Conservation (phyloP, 2,329 filamentous ascomycete species). For the Bipolaris zeicola region DNA sequence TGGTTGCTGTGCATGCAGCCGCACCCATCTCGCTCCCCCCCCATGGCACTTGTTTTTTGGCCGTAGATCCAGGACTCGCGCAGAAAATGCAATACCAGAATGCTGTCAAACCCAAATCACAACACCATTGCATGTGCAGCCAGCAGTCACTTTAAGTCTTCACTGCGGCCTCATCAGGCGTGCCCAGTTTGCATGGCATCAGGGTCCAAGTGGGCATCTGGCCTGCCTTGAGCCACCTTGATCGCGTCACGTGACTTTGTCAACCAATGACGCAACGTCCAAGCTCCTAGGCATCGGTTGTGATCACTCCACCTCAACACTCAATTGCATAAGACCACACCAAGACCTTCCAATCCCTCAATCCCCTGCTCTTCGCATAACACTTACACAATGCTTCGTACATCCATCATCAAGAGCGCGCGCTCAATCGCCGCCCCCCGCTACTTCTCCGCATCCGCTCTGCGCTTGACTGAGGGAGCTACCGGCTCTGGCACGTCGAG, state of each 20-base stretch:
- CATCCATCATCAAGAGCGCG: constrained; percentile 48
- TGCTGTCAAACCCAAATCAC: neutral
- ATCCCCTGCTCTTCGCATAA: constrained; percentile 7
- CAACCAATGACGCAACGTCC: constrained; percentile 32
- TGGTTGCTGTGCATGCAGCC: neutral
- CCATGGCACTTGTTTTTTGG: neutral
- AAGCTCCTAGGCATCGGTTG: constrained; percentile 22
- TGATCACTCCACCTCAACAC: constrained; percentile 35
- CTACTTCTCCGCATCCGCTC: constrained; percentile 52
- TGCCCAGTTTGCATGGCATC: neutral
- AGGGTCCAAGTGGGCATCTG: constrained; percentile 1
- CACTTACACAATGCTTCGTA: constrained; percentile 43
- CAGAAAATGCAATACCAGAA: neutral
- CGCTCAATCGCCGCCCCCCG: constrained; percentile 46
- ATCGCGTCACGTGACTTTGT: constrained; percentile 16
- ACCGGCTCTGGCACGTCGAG: constrained; percentile 52
- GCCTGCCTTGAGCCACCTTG: neutral
- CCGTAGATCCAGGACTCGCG: neutral
- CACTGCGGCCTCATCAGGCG: neutral
- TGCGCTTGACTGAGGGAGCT: constrained; percentile 54
- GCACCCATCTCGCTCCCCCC: neutral
- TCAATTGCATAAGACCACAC: constrained; percentile 24
- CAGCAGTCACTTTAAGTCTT: neutral
- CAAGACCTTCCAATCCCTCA: constrained; percentile 13
- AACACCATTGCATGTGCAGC: neutral